Base-by-base conservation (phyloP, 2,329 filamentous ascomycete species). In the Scolecobasidium constrictum region DNA sequence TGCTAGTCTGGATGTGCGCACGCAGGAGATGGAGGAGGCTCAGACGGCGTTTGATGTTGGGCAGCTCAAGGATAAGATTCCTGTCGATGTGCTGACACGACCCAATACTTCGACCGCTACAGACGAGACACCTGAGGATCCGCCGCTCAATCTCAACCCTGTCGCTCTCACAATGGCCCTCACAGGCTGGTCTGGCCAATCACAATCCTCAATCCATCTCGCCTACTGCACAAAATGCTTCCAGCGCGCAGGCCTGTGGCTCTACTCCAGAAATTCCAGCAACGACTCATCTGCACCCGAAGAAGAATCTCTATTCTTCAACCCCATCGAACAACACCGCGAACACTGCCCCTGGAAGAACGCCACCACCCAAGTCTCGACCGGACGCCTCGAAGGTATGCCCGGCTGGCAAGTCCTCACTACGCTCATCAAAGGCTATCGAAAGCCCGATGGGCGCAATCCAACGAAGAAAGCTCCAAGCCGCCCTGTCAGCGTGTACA, bases 201-300 rank as follows among this genome's bases (percentile, higher is more conserved):
- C 53, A 60, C 79, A 56, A 43, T 65, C 77, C 2, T 75, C 82
- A 17, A 77, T 81, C 33, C 83, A 86, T 47, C 75, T 90, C 13
- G 80, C 84, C 4, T 79, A 78, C 4, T 98, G 92, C 60, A 74
- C 81, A 46, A 84, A 86, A 16, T 98, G 92, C 58, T 83, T 94
- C 55, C 79, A 92, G 46, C 78, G 88, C 2, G 69, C 96, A 0
- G 92, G 92, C 0, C 70, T 98, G 2, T 98, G 92, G 92, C 82
- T 98, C 68, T 96, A 94, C 59, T 9, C 22, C 6, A 22, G 7
- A 9, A 41, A 37, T 7, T 21, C 18, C 35, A 31, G 28, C 33
- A 12, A n/a, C n/a, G 17, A 13, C 4, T 23, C 40, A 12, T 38
- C 40, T 58, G 53, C 55, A 52, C 47, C 44, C 50, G 38, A 61